Evolutionary conservation across 164 flowering plant species (phyloP), one percentile per base, ranked within the genome.

Genomic region (Stephania cephalantha): DNA sequence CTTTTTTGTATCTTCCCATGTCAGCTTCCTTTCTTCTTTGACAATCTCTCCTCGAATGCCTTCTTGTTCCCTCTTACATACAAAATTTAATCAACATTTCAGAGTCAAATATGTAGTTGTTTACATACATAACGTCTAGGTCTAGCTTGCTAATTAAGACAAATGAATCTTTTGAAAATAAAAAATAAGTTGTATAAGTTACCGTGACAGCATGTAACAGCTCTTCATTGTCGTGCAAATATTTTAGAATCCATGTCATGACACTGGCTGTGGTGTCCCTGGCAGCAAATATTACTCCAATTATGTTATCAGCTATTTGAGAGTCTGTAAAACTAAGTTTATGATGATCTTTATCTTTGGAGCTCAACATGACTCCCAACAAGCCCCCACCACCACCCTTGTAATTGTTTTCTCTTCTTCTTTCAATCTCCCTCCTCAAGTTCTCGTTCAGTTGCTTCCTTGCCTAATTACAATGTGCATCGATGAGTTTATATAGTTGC

Each of bases 271-370:
- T 94, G 0, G 98, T 94, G 71, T 94, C 98, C 31, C 86, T 94
- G 61, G 98, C 98, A 46, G 98, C 98, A 65, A 94, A 94, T 10
- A 94, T 88, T 0, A 92, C 92, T 58, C 98, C 97, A 9, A 94
- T 92, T 42, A 94, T 83, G 71, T 94, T 92, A 79, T 92, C 98
- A 9, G 93, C 90, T 3, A 92, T 82, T 70, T 94, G 95, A 64
- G 85, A 77, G 67, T 94, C 94, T 18, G 79, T 89, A 0, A 35
- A 92, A 85, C 53, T 48, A 8, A 11, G 79, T 67, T 11, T 78
- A 35, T 15, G 15, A 18, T 52, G 2, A 35, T 84, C 70, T 12
- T 48, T 9, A 18, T 80, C 84, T 76, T 76, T 83, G 52, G 76
- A 70, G 30, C 81, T 55, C 70, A 88, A 15, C 46, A 89, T 67